A percentile compares a stretch with the other conserved stretches of the same genome.
These are phyloP conservation scores for Talaromyces sp. DNA, from an alignment of 2,329 filamentous ascomycete species.

Conservation along the genomic window DNA sequence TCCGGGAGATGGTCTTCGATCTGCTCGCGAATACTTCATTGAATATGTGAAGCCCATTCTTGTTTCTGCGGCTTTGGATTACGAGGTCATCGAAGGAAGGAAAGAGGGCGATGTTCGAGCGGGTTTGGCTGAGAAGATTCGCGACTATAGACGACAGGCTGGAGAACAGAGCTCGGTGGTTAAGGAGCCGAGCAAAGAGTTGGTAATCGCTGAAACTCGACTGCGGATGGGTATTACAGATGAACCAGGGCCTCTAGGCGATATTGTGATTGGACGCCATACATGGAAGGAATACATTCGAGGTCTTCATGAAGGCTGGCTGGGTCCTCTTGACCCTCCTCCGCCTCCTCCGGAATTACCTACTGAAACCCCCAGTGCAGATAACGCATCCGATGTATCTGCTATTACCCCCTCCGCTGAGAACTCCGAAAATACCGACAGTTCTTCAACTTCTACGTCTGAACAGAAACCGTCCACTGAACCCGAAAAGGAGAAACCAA, in stretches of 20 bases:
- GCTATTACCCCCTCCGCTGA: not conserved
- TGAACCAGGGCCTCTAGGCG: slow-evolving; percentile 70
- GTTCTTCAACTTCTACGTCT: slow-evolving; percentile 22
- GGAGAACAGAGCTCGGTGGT: slow-evolving; percentile 48
- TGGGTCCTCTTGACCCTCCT: slow-evolving; percentile 66
- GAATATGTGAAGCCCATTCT: slow-evolving; percentile 93
- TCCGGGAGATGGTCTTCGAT: slow-evolving; percentile 75
- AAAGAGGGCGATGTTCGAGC: slow-evolving; percentile 89
- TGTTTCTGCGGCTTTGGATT: slow-evolving; percentile 84
- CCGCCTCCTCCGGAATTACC: slow-evolving; percentile 20
- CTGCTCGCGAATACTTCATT: slow-evolving; percentile 90
- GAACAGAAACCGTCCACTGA: slow-evolving; percentile 30
- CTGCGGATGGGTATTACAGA: slow-evolving; percentile 62
- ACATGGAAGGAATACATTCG: slow-evolving; percentile 97
- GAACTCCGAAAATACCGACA: slow-evolving; percentile 15
- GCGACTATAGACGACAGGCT: slow-evolving; percentile 58
- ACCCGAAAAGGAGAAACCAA: slow-evolving; percentile 44
- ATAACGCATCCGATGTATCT: slow-evolving; percentile 20
- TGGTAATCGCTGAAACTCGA: slow-evolving; percentile 59
- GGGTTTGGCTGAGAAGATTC: slow-evolving; percentile 78
- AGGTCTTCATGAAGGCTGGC: slow-evolving; percentile 92
- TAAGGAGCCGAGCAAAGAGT: slow-evolving; percentile 50
- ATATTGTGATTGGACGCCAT: slow-evolving; percentile 83
- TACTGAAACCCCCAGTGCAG: not conserved
- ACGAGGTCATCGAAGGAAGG: slow-evolving; percentile 90